Percentiles rank a stretch among this genome's conserved stretches.
These are phyloP conservation scores for Hyaloscypha finlandica DNA, from an alignment of 495 filamentous ascomycete species.

Conservation along the genomic window DNA sequence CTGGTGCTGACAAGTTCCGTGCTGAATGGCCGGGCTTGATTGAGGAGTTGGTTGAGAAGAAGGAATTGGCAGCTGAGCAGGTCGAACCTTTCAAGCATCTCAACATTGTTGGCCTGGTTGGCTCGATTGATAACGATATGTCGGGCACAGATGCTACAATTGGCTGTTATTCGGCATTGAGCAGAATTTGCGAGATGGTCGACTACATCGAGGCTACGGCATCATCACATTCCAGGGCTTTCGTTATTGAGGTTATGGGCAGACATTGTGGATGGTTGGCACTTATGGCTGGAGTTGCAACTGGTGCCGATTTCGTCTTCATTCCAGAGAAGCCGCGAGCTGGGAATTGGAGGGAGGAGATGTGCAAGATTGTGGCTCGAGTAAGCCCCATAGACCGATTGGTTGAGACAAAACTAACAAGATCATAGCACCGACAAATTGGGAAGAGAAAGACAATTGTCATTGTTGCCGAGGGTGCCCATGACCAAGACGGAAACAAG, in stretches of 20 bases:
- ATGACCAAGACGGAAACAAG: conserved; percentile 81
- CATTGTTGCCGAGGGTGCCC: conserved; percentile 94
- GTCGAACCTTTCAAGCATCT: conserved; percentile 72
- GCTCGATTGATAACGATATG: conserved; percentile 98
- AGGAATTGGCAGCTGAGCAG: conserved; percentile 69
- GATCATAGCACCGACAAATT: conserved; percentile 73
- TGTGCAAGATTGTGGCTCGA: conserved; percentile 79
- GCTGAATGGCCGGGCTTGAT: conserved; percentile 87
- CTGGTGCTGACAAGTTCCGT: conserved; percentile 92
- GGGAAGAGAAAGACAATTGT: conserved; percentile 98
- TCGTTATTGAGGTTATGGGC: conserved; percentile 99
- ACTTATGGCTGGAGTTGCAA: conserved; percentile 93
- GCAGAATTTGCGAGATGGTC: conserved; percentile 88
- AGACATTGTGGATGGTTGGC: conserved; percentile 98
- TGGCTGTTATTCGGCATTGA: conserved; percentile 91
- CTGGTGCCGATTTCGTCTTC: conserved; percentile 95
- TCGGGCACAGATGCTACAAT: conserved; percentile 97
- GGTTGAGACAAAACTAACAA: conserved; percentile 38
- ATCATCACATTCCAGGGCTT: conserved; percentile 93
- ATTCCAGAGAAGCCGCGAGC: conserved; percentile 92
- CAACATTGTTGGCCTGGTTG: conserved; percentile 95
- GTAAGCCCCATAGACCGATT: conserved; percentile 41
- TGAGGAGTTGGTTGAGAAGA: conserved; percentile 72
- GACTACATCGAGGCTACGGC: conserved; percentile 98
- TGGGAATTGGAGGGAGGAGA: conserved; percentile 85